Base-by-base conservation (phyloP, 2,329 filamentous ascomycete genomes). In the Paracoccidioides lutzii region DNA sequence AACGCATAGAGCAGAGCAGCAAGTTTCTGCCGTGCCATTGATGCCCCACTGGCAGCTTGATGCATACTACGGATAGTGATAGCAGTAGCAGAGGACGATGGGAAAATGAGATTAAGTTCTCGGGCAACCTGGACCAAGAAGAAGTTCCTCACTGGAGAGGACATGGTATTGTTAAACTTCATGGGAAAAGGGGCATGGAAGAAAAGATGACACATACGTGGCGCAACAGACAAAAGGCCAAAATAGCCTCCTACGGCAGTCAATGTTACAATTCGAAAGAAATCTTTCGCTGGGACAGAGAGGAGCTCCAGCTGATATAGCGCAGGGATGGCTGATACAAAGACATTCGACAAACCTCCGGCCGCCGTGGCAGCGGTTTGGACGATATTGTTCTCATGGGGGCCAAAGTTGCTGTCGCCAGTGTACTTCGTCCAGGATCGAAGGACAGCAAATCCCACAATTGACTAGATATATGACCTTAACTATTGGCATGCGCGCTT, bases 51-150 rank as follows among this genome's bases (percentile, higher is more conserved):
- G 0, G 76, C 72, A 4, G 79, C 75, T 55, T 77, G 73, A 64
- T 83, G 81, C 80, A 83, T 83, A n/a, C 75, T 78, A 6, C 80
- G 76, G 56, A 84, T 83, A 1, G 80, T 80, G 69, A 82, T 75
- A 32, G 80, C 81, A 0, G 80, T 81, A 2, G 81, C 81, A 32
- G 80, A 80, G 0, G 80, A 70, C 0, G 79, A 78, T 1, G 81
- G 81, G 67, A 83, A 83, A 55, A 83, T 74, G 46, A 83, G 73
- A 56, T 75, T 76, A 37, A 83, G 69, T 67, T 83, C 80, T 41
- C 41, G 53, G 3, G 55, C 55, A 38, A 57, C 55, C 41, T 57
- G 55, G 66, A 85, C 79, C 66, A 85, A 78, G 72, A 84, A 85
- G 72, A 85, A 85, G 64, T 83, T 83, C 57, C 82, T 79, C 22